Base-by-base conservation (phyloP, 2,329 filamentous ascomycete species). In the Alternaria triticimaculans region DNA sequence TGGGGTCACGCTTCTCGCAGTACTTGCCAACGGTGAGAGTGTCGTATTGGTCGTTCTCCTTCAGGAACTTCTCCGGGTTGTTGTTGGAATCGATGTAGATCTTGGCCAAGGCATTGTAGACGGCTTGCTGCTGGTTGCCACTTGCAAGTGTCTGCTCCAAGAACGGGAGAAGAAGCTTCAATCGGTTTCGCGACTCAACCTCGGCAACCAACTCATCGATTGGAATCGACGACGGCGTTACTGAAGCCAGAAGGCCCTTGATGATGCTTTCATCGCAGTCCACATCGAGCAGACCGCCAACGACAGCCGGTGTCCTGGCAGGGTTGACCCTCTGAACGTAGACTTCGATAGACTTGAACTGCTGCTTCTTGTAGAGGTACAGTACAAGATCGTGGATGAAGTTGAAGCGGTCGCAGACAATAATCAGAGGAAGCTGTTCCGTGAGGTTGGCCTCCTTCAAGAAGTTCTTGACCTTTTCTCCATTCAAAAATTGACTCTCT, bases 61-160 rank as follows among this genome's bases (percentile, higher is more conserved):
- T 97, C 56, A 99, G 85, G 85, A 99, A 99, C 78, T 93, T 92
- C 86, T 99, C 96, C 0, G 96, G 96, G 79, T 97, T 94, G 84
- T 97, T 97, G 87, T 99, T 99, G 71, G 90, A 94, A 82, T 99
- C 96, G 62, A 99, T 99, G 83, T 99, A 99, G 72, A 99, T 99
- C 88, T 99, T 99, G 55, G 96, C 96, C 28, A 99, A 87, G 7
- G 96, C 96, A 71, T 99, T 98, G 87, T 92, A 98, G 18, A 99
- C 92, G 48, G 95, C 96, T 80, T 97, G 94, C 81, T 99, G 94
- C 80, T 97, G 92, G 83, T 97, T 97, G 48, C 96, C 96, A 55
- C 90, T 88, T 54, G 93, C 90, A 51, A 99, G 85, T 10, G 94
- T 97, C 62, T 92, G 89, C 85, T 99, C 96, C 6, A 99, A 88